Evolutionary conservation across 345 rosid species (phyloP).

Genomic region (Eucalyptus lansdowneana): DNA sequence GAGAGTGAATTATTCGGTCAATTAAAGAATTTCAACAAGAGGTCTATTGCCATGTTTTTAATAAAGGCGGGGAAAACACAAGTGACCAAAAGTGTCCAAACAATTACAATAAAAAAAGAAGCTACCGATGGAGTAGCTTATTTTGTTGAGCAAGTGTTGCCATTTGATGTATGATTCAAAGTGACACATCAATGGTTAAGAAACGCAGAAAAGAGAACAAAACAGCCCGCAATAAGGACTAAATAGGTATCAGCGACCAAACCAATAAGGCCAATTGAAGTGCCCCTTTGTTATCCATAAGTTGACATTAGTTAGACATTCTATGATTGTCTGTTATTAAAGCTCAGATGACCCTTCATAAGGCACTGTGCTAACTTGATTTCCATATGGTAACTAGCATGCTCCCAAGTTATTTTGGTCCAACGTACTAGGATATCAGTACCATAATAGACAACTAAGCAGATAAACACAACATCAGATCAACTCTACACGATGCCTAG

Average conservation of each 20-base stretch:
- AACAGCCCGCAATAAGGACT: conserved; percentile 26
- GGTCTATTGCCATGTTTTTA: too few species aligned
- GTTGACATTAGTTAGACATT: not conserved
- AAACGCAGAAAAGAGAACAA: fast-evolving
- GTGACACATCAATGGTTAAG: too few species aligned
- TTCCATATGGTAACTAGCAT: not conserved
- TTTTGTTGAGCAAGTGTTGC: too few species aligned
- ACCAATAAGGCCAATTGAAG: not conserved
- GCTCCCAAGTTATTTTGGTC: not conserved
- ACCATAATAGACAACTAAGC: not conserved
- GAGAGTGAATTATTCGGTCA: too few species aligned
- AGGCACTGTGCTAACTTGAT: not conserved
- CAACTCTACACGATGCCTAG: not conserved
- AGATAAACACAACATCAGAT: not conserved
- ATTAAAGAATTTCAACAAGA: too few species aligned
- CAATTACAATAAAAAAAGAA: too few species aligned
- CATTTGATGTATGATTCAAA: too few species aligned
- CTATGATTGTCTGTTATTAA: not conserved
- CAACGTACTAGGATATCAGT: not conserved
- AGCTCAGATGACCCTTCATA: not conserved
- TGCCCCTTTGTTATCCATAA: not conserved
- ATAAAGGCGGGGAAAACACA: too few species aligned
- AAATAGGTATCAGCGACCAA: not conserved
- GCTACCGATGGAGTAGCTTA: too few species aligned
- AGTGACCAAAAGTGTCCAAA: too few species aligned